Evolutionary conservation across 805 yeast genomes (phyloP).

Genomic region (Maudiozyma saulgeensis): DNA sequence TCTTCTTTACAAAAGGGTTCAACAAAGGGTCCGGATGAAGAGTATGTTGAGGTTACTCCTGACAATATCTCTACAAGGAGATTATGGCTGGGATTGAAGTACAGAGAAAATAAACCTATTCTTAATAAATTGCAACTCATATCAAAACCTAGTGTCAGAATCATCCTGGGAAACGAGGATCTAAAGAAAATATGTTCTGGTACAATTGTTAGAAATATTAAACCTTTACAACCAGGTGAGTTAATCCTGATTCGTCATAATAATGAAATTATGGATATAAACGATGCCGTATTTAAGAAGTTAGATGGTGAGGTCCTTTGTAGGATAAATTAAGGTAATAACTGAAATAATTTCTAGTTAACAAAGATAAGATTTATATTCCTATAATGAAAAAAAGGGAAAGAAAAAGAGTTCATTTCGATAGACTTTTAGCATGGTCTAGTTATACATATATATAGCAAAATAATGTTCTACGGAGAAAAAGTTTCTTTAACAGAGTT

Average conservation of each 20-base stretch:
- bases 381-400: neutral
- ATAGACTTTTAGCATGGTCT: too few relatives aligned
- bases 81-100: constrained; percentile 87
- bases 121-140: constrained; percentile 61
- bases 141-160: constrained; percentile 77
- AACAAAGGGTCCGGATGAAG: constrained; percentile 68
- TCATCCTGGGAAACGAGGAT: constrained; percentile 53
- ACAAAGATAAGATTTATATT: neutral
- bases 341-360: neutral
- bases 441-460: too few relatives aligned
- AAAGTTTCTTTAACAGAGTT: too few relatives aligned
- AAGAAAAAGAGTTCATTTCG: too few relatives aligned
- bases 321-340: constrained; percentile 44
- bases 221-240: constrained; percentile 85
- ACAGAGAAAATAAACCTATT: constrained; percentile 71
- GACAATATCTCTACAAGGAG: constrained; percentile 80
- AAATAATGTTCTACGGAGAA: too few relatives aligned
- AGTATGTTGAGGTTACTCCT: constrained; percentile 68
- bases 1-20: constrained; percentile 81
- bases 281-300: constrained; percentile 73
- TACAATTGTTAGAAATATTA: constrained; percentile 57
- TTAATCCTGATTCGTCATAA: constrained; percentile 57
- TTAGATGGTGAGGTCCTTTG: constrained; percentile 70
- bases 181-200: constrained; percentile 70
- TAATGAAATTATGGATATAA: constrained; percentile 58